phyloP scores from a whole-genome alignment of 1,284 basidiomycete species.

The Somion occarium region DNA sequence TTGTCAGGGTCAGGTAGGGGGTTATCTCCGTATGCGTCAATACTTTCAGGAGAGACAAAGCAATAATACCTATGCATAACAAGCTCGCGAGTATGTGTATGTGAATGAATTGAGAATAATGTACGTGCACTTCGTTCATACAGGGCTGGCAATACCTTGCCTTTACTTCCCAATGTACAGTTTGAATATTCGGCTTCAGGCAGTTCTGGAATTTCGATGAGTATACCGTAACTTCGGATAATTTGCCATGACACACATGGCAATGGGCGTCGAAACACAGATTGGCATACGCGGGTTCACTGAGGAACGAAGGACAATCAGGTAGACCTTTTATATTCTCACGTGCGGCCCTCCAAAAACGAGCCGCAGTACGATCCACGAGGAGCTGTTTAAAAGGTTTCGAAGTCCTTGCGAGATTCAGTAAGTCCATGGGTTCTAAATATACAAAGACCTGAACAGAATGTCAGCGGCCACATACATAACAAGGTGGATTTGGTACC shows the following conservation, averaged over 20 bases:
- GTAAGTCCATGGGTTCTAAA: conserved; percentile 42
- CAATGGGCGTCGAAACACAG: conserved; percentile 12
- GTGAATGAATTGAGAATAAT: not conserved
- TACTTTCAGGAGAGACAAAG: too few species aligned
- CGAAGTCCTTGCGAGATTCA: conserved; percentile 36
- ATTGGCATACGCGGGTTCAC: conserved; percentile 13
- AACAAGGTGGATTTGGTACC: not conserved
- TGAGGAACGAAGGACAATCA: conserved; percentile 27
- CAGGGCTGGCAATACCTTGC: conserved; percentile 10
- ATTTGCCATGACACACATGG: conserved; percentile 13
- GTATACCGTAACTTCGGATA: too few species aligned
- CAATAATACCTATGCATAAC: too few species aligned
- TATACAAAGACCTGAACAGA: conserved; percentile 39
- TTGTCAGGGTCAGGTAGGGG: too few species aligned
- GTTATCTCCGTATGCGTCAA: too few species aligned
- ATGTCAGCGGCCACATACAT: not conserved
- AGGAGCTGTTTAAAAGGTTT: conserved; percentile 29
- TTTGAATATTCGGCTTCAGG: conserved; percentile 6
- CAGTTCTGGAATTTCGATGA: conserved; percentile 5
- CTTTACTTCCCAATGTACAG: conserved; percentile 4
- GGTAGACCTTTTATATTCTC: conserved; percentile 18
- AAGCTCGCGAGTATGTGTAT: not conserved
- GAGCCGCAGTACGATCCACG: conserved; percentile 2
- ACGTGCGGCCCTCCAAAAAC: conserved; percentile 7
- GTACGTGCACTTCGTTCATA: conserved; percentile 7